Conservation (phyloP, 495 filamentous ascomycete species). For the Penicillium malachiteum region DNA sequence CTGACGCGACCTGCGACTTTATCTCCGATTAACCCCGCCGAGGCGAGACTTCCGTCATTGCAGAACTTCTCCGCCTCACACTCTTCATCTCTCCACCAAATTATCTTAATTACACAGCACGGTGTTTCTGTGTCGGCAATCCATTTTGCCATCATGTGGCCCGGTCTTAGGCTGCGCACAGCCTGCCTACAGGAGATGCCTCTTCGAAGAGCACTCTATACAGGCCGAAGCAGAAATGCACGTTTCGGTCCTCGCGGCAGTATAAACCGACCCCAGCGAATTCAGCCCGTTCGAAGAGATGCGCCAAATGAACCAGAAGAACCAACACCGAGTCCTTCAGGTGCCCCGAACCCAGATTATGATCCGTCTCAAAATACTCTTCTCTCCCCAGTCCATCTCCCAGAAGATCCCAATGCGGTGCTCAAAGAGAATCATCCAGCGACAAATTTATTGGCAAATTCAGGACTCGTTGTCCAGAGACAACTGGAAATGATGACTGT, state of each 20-base stretch:
- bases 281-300: conserved; percentile 9
- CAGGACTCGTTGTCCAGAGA: conserved; percentile 62
- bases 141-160: conserved; percentile 29
- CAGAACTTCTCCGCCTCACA: background rate
- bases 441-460: conserved; percentile 57
- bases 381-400: conserved; percentile 55
- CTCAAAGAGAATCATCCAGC: conserved; percentile 63
- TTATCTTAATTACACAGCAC: background rate
- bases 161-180: conserved; percentile 20
- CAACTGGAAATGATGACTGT: conserved; percentile 72
- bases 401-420: conserved; percentile 61
- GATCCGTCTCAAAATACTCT: conserved; percentile 48
- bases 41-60: conserved; percentile 20
- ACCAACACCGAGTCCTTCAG: conserved; percentile 10
- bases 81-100: background rate
- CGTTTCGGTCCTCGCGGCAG: conserved; percentile 35
- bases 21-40: conserved; percentile 39
- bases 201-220: conserved; percentile 31
- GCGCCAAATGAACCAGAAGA: conserved; percentile 9
- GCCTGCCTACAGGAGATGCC: conserved; percentile 22
- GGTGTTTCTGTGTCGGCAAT: background rate
- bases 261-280: conserved; percentile 27
- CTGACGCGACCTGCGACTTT: conserved; percentile 1
- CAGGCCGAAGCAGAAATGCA: conserved; percentile 26
- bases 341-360: conserved; percentile 25